Evolutionary conservation across 495 filamentous ascomycete genomes (phyloP).

Genomic region (Aspergillus ellipticus): DNA sequence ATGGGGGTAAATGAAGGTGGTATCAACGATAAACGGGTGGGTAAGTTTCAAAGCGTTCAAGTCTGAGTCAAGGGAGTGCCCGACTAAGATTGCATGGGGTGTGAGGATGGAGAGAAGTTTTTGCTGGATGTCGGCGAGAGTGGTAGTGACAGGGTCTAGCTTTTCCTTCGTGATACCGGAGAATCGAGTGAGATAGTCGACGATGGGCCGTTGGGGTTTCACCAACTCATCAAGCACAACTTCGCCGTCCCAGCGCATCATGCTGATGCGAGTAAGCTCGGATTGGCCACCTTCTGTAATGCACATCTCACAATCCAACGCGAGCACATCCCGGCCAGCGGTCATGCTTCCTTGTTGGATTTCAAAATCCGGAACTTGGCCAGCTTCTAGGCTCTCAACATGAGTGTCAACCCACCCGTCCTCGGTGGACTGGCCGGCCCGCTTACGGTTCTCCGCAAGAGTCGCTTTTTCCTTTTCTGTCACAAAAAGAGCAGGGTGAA

Average conservation of each 20-base stretch:
- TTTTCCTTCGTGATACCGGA: slow-evolving; percentile 88
- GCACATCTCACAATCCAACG: slow-evolving; percentile 97
- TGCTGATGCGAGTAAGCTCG: slow-evolving; percentile 81
- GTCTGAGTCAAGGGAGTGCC: slow-evolving; percentile 90
- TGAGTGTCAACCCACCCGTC: slow-evolving; percentile 82
- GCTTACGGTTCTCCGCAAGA: slow-evolving; percentile 44
- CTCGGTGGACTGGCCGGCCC: slow-evolving; percentile 39
- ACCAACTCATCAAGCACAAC: slow-evolving; percentile 85
- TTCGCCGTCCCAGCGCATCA: slow-evolving; percentile 81
- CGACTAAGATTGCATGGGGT: slow-evolving; percentile 74
- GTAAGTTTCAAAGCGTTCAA: slow-evolving; percentile 76
- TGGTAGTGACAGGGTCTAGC: slow-evolving; percentile 78
- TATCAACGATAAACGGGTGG: slow-evolving; percentile 92
- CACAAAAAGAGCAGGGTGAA: slow-evolving; percentile 68
- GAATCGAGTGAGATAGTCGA: slow-evolving; percentile 81
- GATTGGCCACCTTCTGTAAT: slow-evolving; percentile 68
- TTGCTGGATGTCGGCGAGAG: slow-evolving; percentile 75
- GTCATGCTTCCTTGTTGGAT: slow-evolving; percentile 80
- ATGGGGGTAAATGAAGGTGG: slow-evolving; percentile 80
- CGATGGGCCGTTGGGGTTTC: slow-evolving; percentile 79
- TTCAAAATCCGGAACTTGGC: slow-evolving; percentile 59
- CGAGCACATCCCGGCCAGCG: slow-evolving; percentile 73
- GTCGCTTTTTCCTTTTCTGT: slow-evolving; percentile 36
- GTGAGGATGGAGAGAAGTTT: slow-evolving; percentile 69
- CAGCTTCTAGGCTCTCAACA: slow-evolving; percentile 64